Percentiles rank a stretch among this genome's conserved stretches.
These are phyloP conservation scores for Anaeramoeba ignava DNA, from an alignment of 78 protist species.

Conservation along the genomic window DNA sequence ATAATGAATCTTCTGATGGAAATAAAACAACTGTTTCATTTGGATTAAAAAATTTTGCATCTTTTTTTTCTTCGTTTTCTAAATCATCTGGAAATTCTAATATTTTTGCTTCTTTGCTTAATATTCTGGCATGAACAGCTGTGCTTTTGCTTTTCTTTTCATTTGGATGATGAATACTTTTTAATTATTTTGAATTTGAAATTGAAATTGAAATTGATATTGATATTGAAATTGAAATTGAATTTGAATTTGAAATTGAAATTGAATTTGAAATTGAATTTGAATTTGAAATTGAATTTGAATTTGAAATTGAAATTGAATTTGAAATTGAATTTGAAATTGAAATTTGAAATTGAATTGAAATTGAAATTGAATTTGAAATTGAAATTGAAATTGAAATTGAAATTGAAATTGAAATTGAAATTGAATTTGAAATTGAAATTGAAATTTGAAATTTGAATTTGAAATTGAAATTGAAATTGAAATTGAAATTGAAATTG, in stretches of 20 bases:
- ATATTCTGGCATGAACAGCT: slow-evolving; percentile 14
- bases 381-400: not conserved
- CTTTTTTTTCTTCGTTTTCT: not conserved
- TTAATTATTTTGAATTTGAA: not conserved
- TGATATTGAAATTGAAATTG: not conserved
- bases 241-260: not conserved
- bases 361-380: not conserved
- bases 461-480: not conserved
- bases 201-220: not conserved
- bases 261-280: not conserved
- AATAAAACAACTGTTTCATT: slow-evolving; percentile 4
- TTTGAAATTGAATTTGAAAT: not conserved
- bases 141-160: slow-evolving; percentile 19
- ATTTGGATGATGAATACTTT: slow-evolving; percentile 16
- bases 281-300: not conserved
- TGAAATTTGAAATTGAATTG: not conserved
- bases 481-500: not conserved
- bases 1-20: slow-evolving; percentile 10
- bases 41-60: slow-evolving; percentile 23
- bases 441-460: not conserved
- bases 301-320: not conserved
- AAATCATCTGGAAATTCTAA: slow-evolving; percentile 12
- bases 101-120: not conserved
- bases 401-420: not conserved
- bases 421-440: not conserved